These are phyloP conservation scores for Leccinum subgranulosum DNA, from an alignment of 768 basidiomycete species.

Conservation along the genomic window DNA sequence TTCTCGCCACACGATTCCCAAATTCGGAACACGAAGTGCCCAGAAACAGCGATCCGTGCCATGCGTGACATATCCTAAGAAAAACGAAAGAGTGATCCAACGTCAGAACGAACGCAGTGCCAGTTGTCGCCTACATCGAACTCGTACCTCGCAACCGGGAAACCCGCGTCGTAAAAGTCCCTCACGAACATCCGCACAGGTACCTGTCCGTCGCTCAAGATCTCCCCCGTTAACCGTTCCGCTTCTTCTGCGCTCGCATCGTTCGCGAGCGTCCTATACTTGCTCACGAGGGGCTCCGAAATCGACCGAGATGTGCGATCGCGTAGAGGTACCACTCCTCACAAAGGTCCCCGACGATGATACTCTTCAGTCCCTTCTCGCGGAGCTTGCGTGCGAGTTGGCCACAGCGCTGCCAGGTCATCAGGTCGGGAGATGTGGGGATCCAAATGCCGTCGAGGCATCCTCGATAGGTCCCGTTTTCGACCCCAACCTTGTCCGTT, in stretches of 20 bases:
- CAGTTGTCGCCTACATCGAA: conserved; percentile 30
- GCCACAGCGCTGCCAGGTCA: conserved; percentile 67
- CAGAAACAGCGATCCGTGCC: conserved; percentile 62
- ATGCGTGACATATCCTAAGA: conserved; percentile 66
- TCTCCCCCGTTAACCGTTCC: conserved; percentile 50
- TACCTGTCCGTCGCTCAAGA: conserved; percentile 57
- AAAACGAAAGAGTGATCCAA: neutral
- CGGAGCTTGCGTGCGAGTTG: conserved; percentile 50
- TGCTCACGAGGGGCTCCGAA: conserved; percentile 42
- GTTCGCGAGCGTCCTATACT: conserved; percentile 41
- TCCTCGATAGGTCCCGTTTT: conserved; percentile 66
- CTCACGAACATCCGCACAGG: conserved; percentile 60
- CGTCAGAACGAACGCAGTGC: neutral
- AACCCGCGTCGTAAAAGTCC: conserved; percentile 53
- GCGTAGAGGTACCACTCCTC: conserved; percentile 82
- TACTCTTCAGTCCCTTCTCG: conserved; percentile 55
- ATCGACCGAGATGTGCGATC: conserved; percentile 55
- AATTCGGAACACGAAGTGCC: conserved; percentile 51
- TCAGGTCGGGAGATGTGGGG: conserved; percentile 47
- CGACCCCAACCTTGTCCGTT: conserved; percentile 47
- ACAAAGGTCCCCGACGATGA: conserved; percentile 64
- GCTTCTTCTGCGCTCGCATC: conserved; percentile 43
- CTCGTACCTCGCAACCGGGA: conserved; percentile 65
- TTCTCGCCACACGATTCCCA: conserved; percentile 54
- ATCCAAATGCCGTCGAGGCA: conserved; percentile 62